These are phyloP conservation scores for Fistulinella prunicolor DNA, from an alignment of 768 basidiomycete species.

Conservation along the genomic window DNA sequence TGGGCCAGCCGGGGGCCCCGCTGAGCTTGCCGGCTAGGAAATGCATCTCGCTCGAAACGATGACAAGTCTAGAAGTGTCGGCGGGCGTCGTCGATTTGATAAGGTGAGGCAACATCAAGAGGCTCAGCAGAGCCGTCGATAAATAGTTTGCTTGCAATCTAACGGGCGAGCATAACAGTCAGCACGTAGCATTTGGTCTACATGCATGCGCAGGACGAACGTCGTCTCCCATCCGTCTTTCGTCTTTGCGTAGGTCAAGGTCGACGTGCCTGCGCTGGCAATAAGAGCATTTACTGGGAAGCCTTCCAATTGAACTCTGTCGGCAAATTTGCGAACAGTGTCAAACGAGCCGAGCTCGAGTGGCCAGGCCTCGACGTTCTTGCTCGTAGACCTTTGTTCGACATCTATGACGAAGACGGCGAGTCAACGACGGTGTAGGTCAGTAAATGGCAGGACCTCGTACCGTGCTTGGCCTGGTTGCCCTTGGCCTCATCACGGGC, in stretches of 20 bases:
- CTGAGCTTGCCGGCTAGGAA: conserved; percentile 7
- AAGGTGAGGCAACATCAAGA: neutral
- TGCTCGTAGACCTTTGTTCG: conserved; percentile 9
- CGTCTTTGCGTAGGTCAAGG: conserved; percentile 23
- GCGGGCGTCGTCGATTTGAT: neutral
- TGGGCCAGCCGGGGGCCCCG: conserved; percentile 13
- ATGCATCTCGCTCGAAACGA: neutral
- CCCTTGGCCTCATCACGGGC: conserved; percentile 22
- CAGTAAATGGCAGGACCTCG: no score
- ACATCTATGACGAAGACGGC: conserved; percentile 11
- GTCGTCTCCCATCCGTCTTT: conserved; percentile 45
- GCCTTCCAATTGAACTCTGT: conserved; percentile 25
- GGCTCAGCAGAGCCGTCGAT: neutral
- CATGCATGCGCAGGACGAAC: conserved; percentile 19
- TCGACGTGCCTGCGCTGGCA: conserved; percentile 28
- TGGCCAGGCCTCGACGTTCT: conserved; percentile 28
- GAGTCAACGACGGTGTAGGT: neutral
- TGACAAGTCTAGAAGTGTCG: neutral
- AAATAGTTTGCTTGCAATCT: neutral
- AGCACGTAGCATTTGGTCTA: neutral
- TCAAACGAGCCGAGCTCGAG: conserved; percentile 34
- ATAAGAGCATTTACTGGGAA: conserved; percentile 30
- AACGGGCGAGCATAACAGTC: no score
- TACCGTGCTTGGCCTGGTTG: conserved; percentile 19
- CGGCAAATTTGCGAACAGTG: conserved; percentile 32